Conservation (phyloP, 495 filamentous ascomycete species). For the Patellaria atrata region DNA sequence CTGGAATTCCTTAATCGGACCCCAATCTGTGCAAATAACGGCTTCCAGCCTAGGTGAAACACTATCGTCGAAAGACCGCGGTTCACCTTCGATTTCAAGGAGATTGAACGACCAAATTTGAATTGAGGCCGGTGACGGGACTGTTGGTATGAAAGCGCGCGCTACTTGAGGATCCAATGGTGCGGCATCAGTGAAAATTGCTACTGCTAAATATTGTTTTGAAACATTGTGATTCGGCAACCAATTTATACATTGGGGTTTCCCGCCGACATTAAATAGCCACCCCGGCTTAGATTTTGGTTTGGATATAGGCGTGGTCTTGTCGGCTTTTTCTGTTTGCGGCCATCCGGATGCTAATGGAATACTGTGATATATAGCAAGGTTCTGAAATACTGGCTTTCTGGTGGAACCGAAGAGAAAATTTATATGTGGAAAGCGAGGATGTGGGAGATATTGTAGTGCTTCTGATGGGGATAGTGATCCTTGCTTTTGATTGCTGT, state of each 20-base stretch:
- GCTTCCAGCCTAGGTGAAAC: conserved; percentile 30
- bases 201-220: conserved; percentile 42
- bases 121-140: conserved; percentile 35
- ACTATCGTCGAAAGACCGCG: conserved; percentile 27
- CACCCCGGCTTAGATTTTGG: conserved; percentile 35
- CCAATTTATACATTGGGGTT: conserved; percentile 42
- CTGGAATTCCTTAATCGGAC: conserved; percentile 39
- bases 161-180: conserved; percentile 21
- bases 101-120: conserved; percentile 47
- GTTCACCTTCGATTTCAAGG: conserved; percentile 13
- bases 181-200: conserved; percentile 16
- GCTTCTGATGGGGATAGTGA: conserved; percentile 15
- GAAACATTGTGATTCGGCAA: conserved; percentile 37
- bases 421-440: conserved; percentile 25
- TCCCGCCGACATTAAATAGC: conserved; percentile 41
- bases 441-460: conserved; percentile 31
- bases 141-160: conserved; percentile 35
- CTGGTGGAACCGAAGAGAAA: conserved; percentile 39
- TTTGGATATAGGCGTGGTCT: neutral
- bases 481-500: conserved; percentile 39
- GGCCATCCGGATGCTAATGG: too few species aligned
- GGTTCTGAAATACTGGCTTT: conserved; percentile 32
- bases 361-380: too few species aligned
- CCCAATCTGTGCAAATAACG: conserved; percentile 51
- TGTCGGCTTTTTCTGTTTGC: conserved; percentile 8